Conservation (phyloP, 2,329 filamentous ascomycete genomes). For the Botrytis elliptica region DNA sequence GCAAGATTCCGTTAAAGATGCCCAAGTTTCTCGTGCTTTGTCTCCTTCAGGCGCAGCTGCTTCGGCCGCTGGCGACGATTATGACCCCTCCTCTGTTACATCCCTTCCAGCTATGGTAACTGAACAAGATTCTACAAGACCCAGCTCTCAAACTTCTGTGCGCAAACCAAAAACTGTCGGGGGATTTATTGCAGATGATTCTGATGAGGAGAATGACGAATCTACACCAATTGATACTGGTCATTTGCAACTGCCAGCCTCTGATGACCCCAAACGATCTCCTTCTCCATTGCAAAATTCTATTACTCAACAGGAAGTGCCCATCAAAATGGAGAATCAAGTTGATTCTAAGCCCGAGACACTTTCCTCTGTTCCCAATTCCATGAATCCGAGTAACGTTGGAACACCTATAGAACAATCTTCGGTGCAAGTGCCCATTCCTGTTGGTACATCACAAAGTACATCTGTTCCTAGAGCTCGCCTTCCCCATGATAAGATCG, state of each 20-base stretch:
- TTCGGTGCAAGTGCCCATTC: constrained; percentile 35
- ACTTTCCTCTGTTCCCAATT: constrained; percentile 30
- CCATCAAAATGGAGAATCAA: constrained; percentile 34
- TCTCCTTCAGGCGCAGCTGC: constrained; percentile 38
- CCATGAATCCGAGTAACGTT: constrained; percentile 32
- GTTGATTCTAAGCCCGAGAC: constrained; percentile 33
- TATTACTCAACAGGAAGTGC: constrained; percentile 34
- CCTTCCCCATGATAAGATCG: constrained; percentile 40
- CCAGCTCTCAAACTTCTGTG: constrained; percentile 38
- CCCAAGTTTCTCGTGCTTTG: constrained; percentile 41
- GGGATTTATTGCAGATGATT: constrained; percentile 41
- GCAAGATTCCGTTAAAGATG: constrained; percentile 41
- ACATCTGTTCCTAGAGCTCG: constrained; percentile 38
- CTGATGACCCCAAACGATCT: constrained; percentile 35
- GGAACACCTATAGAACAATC: constrained; percentile 29
- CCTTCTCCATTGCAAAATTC: constrained; percentile 38
- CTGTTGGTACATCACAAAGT: constrained; percentile 27
- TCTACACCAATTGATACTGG: constrained; percentile 30
- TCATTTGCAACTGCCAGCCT: constrained; percentile 32
- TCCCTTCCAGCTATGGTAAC: constrained; percentile 35
- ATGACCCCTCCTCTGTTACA: constrained; percentile 39
- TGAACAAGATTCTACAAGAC: constrained; percentile 36
- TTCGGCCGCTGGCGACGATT: constrained; percentile 38
- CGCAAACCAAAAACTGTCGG: constrained; percentile 39
- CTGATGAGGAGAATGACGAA: constrained; percentile 39